Evolutionary conservation across 345 rosid genomes (phyloP), one percentile per base, ranked within the genome.

Genomic region (Erucastrum elatum): DNA sequence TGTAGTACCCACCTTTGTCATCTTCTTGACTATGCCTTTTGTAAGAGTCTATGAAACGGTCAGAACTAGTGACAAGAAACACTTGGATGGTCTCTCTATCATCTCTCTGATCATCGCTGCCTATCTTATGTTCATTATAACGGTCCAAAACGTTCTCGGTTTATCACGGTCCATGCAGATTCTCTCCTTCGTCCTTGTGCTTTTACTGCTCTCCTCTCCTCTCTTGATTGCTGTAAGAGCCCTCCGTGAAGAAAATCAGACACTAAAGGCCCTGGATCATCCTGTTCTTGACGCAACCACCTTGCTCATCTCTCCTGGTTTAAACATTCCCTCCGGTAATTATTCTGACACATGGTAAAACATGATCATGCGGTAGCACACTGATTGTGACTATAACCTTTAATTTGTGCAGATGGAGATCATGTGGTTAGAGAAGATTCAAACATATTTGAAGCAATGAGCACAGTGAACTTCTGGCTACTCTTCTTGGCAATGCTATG

Each of bases 401-500:
- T 21, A 21, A 21, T 46, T 74, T 79, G 44, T 61, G 75, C 71
- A 80, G 79, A 62, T 68, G 51, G 9, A 51, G 82, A 79, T 73
- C 17, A 34, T 68, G 66, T 68, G 59, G 74, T 79, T 37, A 77
- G 6, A 6, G 81, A 76, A 35, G 89, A 89, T 78, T 61, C 85
- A 75, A 84, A 88, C 82, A 70, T 90, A 3, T 27, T 68, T 21
- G 89, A 86, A 80, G 93, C 98, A n/a, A 75, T 89, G 78, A 26
- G 78, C 3, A 90, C 84, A 0, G 53, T 17, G 12, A 85, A 94
- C 82, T 92, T 94, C 78, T 94, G 97, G 97, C 81, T 92, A 77
- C 70, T 94, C 56, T 94, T 88, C 68, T 16, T 87, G 29, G 97
- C 96, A 10, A 88, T 87, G 90, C 63, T 88, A 68, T 90, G 93